Base-by-base conservation (phyloP, 1,139 yeast genomes). In the Taphrina sp. region DNA sequence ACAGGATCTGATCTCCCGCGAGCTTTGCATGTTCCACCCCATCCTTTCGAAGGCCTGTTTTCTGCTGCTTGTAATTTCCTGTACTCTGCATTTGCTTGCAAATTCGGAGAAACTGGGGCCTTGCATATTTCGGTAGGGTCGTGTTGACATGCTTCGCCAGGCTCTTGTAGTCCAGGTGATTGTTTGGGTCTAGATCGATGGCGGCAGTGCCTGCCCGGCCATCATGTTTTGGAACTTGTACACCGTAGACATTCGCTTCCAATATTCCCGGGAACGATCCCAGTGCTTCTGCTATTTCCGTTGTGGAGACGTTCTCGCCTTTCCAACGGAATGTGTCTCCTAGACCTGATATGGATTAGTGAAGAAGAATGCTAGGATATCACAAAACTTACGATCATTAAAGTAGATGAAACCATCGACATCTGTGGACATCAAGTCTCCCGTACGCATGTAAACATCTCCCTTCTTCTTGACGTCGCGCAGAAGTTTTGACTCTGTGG, bases 261-360 rank as follows among this genome's bases (percentile, higher is more conserved):
- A 75, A 74, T 59, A 88, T 72, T 41, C 71, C 72, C 23, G 78
- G 74, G 51, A 69, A 62, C 5, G 68, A 66, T 16, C 67, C 61
- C 8, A 78, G 63, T n/a, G 85, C 85, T 67, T 84, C 86, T 68
- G 90, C 97, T 38, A 92, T 96, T 70, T 92, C 96, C 42, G 90
- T 83, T 7, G 97, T 89, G 29, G 94, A 82, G 33, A 92, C 96
- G 70, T 92, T 90, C 72, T 92, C 98, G 1, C 95, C 85, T 71
- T 89, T 90, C 97, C 97, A 92, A 64, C 98, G 78, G 74, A 85
- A 92, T 0, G 97, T 90, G 67, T 92, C 98, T 36, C 98, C 98
- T 67, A 90, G 23, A 3, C 52, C 41, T 23, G 39, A 16, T 2
- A 2, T 12, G 2, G 17, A 12, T 2, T 35, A 35, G 35, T 14